Conservation (phyloP, 495 filamentous ascomycete genomes). For the Penicillium macrosclerotiorum region DNA sequence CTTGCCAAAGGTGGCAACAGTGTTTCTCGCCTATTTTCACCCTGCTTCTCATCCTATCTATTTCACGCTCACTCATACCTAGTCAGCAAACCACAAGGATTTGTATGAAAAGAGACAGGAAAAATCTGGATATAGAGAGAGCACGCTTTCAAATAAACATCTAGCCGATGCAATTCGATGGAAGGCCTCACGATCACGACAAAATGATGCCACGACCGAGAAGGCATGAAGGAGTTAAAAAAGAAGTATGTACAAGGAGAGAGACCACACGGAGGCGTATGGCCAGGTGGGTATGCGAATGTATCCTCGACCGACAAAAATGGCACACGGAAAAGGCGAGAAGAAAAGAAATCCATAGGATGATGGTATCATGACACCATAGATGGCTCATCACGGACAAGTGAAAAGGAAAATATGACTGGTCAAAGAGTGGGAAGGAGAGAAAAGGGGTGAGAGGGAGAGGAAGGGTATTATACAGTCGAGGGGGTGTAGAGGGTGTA, state of each 20-base stretch:
- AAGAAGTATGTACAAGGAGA: conserved; percentile 32
- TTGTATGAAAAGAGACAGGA: background rate
- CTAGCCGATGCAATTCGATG: conserved; percentile 20
- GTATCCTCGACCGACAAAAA: conserved; percentile 21
- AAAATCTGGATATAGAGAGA: background rate
- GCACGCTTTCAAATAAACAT: too few species aligned
- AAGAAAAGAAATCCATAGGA: conserved; percentile 11
- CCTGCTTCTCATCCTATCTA: too few species aligned
- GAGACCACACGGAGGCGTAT: conserved; percentile 6
- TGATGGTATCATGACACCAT: conserved; percentile 33
- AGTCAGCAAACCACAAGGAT: too few species aligned
- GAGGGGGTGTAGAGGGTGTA: conserved; percentile 10
- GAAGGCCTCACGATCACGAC: conserved; percentile 14
- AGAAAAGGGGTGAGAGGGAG: conserved; percentile 10
- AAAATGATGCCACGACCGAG: conserved; percentile 12
- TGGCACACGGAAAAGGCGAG: conserved; percentile 10
- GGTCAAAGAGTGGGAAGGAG: conserved; percentile 18
- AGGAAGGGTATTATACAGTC: conserved; percentile 29
- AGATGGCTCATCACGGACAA: conserved; percentile 27
- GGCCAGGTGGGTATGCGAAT: conserved; percentile 14
- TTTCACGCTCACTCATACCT: too few species aligned
- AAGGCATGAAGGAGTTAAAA: conserved; percentile 8
- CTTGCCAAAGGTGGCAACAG: too few species aligned
- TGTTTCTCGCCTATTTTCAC: too few species aligned
- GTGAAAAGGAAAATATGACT: conserved; percentile 15